Evolutionary conservation across 2,329 filamentous ascomycete genomes (phyloP).

Genomic region (Xylariomycetidae sp.): DNA sequence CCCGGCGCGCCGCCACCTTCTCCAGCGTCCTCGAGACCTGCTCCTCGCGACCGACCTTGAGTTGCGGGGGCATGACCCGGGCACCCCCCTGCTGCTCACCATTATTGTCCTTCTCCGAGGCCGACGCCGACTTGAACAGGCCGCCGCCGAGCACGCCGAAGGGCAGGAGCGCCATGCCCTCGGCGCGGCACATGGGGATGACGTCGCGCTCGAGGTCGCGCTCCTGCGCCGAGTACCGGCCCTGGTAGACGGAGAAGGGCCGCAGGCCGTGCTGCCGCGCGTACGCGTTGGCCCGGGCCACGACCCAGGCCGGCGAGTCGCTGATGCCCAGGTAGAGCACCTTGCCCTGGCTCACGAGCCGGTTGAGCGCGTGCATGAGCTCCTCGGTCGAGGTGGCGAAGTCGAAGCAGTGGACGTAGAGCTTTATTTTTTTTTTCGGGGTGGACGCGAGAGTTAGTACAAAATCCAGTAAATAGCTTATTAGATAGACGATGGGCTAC

Average conservation of each 20-base stretch:
- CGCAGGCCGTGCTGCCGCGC: constrained; percentile 52
- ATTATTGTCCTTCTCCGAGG: neutral
- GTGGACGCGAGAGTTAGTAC: too few species aligned
- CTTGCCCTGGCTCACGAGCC: constrained; percentile 8
- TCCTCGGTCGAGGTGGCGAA: constrained; percentile 12
- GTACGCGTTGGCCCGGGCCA: constrained; percentile 43
- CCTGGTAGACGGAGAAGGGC: constrained; percentile 58
- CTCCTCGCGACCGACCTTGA: neutral
- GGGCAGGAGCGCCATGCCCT: constrained; percentile 48
- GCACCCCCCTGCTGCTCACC: too few species aligned
- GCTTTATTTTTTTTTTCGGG: too few species aligned
- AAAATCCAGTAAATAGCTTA: neutral
- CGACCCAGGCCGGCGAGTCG: constrained; percentile 46
- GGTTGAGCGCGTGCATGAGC: constrained; percentile 12
- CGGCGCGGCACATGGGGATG: constrained; percentile 49
- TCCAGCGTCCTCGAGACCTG: neutral
- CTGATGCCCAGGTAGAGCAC: constrained; percentile 16
- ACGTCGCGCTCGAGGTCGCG: constrained; percentile 57
- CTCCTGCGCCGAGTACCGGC: constrained; percentile 49
- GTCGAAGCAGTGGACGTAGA: constrained; percentile 13
- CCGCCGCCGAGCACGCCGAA: constrained; percentile 40
- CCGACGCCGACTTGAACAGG: constrained; percentile 2
- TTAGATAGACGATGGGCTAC: too few species aligned
- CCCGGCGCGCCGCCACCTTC: neutral
- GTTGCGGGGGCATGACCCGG: neutral